Conservation (phyloP, 768 basidiomycete species). For the Tremella yokohamensis region DNA sequence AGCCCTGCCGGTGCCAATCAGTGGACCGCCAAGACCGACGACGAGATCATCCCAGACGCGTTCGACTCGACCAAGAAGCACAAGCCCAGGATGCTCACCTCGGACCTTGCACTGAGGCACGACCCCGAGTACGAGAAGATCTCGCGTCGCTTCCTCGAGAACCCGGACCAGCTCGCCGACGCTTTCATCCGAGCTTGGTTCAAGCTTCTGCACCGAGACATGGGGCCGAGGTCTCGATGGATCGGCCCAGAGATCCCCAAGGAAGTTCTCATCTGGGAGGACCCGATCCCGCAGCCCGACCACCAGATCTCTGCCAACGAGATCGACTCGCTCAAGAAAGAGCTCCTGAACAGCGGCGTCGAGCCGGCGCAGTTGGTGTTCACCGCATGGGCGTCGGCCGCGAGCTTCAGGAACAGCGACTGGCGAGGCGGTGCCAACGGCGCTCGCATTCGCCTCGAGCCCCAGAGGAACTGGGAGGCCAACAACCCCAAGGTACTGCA, state of each 20-base stretch:
- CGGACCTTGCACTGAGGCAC: constrained; percentile 7
- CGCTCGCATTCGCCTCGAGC: constrained; percentile 11
- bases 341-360: neutral
- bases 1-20: constrained; percentile 12
- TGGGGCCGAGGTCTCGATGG: constrained; percentile 10
- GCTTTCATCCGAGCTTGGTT: constrained; percentile 12
- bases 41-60: constrained; percentile 13
- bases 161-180: constrained; percentile 12
- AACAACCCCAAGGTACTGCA: constrained; percentile 2
- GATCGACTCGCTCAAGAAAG: constrained; percentile 8
- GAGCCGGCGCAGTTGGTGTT: constrained; percentile 1
- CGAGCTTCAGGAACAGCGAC: constrained; percentile 10
- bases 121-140: constrained; percentile 16
- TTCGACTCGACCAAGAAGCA: constrained; percentile 12
- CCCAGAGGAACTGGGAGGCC: constrained; percentile 9
- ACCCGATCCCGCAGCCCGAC: constrained; percentile 1
- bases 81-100: constrained; percentile 13
- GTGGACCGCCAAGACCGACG: constrained; percentile 11
- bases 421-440: constrained; percentile 14
- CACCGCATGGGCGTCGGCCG: constrained; percentile 6
- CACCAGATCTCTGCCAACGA: neutral
- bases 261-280: constrained; percentile 9
- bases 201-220: constrained; percentile 14
- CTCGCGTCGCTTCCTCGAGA: constrained; percentile 7
- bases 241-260: constrained; percentile 12